Conservation (phyloP, 2,329 filamentous ascomycete genomes). For the Cladophialophora psammophila region DNA sequence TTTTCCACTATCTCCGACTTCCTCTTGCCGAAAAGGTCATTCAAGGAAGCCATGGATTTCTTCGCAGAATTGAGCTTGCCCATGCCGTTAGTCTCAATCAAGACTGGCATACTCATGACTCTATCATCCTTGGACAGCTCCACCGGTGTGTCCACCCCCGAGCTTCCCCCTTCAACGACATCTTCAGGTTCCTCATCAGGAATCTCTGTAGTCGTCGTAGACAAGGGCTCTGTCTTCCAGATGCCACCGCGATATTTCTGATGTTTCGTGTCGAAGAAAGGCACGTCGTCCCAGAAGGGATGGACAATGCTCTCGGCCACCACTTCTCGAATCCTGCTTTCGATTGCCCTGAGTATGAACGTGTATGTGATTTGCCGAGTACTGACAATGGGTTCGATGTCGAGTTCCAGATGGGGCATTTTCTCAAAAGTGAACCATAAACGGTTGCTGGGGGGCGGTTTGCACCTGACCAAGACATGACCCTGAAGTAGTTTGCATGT, state of each 20-base stretch:
- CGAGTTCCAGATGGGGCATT: slow-evolving; percentile 92
- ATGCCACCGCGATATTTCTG: slow-evolving; percentile 87
- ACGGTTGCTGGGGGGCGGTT: slow-evolving; percentile 92
- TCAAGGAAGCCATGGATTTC: slow-evolving; percentile 36
- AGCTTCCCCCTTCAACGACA: slow-evolving; percentile 37
- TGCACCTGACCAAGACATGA: slow-evolving; percentile 83
- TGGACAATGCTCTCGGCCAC: slow-evolving; percentile 88
- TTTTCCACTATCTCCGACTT: slow-evolving; percentile 40
- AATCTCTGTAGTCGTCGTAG: slow-evolving; percentile 39
- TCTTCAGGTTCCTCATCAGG: slow-evolving; percentile 45
- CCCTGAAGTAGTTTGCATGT: slow-evolving; percentile 86
- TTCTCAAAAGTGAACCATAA: slow-evolving; percentile 95
- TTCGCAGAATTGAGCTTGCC: slow-evolving; percentile 49
- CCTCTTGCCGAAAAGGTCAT: slow-evolving; percentile 37
- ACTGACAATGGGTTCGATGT: slow-evolving; percentile 95
- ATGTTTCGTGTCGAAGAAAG: slow-evolving; percentile 81
- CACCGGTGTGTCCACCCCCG: slow-evolving; percentile 33
- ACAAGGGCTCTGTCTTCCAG: slow-evolving; percentile 61
- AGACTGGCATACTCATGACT: slow-evolving; percentile 47
- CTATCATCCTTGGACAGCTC: slow-evolving; percentile 42
- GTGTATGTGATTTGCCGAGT: slow-evolving; percentile 94
- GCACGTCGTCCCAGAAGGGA: slow-evolving; percentile 95
- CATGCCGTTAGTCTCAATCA: slow-evolving; percentile 51
- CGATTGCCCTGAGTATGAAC: slow-evolving; percentile 89
- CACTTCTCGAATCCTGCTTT: slow-evolving; percentile 92